Conservation (phyloP, 179 eudicot genomes). For the Silene noctiflora region DNA sequence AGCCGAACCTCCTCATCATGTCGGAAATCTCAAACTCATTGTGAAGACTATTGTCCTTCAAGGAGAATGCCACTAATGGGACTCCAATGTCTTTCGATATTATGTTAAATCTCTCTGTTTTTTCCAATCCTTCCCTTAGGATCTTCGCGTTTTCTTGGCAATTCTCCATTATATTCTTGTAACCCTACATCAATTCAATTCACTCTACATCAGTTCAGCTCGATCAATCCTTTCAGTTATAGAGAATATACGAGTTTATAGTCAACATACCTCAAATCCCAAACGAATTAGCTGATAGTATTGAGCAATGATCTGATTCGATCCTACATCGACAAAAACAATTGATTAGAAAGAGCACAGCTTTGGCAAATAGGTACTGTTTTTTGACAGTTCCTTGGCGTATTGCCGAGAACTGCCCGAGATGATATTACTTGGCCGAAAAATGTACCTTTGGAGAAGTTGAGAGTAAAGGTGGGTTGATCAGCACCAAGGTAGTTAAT, state of each 20-base stretch:
- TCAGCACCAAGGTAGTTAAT: slow-evolving; percentile 27
- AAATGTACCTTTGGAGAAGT: slow-evolving; percentile 37
- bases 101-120: slow-evolving; percentile 19
- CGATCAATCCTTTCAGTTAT: neutral
- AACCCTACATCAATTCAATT: neutral
- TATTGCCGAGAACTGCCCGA: too few relatives aligned
- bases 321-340: neutral
- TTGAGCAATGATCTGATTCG: slow-evolving; percentile 32
- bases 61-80: slow-evolving; percentile 23
- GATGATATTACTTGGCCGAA: too few relatives aligned
- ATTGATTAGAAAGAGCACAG: too few relatives aligned
- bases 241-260: neutral
- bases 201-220: neutral
- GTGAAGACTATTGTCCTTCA: slow-evolving; percentile 19
- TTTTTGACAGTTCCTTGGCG: too few relatives aligned
- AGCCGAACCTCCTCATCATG: slow-evolving; percentile 22
- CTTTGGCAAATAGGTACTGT: too few relatives aligned
- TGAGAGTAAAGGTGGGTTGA: slow-evolving; percentile 32
- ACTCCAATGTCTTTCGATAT: slow-evolving; percentile 24
- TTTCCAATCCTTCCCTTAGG: slow-evolving; percentile 13
- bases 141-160: slow-evolving; percentile 22
- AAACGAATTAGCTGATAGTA: slow-evolving; percentile 28
- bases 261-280: slow-evolving; percentile 19
- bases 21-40: slow-evolving; percentile 25
- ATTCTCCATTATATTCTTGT: slow-evolving; percentile 25